phyloP scores from a whole-genome alignment of 345 rosid species.

The Nasturtium officinale region DNA sequence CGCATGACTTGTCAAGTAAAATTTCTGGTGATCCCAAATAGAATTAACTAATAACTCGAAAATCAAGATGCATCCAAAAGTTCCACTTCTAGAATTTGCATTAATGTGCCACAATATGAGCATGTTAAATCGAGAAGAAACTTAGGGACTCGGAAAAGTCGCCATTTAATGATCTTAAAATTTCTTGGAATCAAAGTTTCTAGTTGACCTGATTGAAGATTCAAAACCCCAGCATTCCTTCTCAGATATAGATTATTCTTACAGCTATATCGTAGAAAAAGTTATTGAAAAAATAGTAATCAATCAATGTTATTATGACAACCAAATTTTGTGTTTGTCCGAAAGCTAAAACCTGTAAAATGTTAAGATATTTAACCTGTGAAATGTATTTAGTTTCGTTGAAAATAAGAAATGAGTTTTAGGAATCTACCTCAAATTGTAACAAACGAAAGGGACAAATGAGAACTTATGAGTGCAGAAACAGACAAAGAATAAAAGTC shows the following conservation, averaged over 20 bases:
- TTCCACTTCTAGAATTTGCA: background rate
- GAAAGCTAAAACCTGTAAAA: background rate
- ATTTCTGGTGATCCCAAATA: background rate
- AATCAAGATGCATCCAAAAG: background rate
- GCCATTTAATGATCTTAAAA: background rate
- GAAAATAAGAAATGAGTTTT: slow-evolving; percentile 8
- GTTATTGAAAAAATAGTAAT: background rate
- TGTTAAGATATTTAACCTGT: background rate
- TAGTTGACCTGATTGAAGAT: slow-evolving; percentile 22
- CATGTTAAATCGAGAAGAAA: background rate
- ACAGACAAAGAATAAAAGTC: slow-evolving; percentile 42
- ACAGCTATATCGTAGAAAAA: background rate
- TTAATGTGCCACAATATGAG: background rate
- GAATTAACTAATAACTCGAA: too few relatives aligned
- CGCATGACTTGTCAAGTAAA: background rate
- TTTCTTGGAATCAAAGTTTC: slow-evolving; percentile 4
- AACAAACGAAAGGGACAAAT: slow-evolving; percentile 43
- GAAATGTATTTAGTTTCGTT: background rate
- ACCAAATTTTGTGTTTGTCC: background rate
- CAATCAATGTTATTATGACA: background rate
- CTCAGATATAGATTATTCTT: background rate
- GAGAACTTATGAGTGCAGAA: slow-evolving; percentile 28
- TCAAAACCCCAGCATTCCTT: background rate
- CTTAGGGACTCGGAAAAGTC: background rate
- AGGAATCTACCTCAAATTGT: slow-evolving; percentile 19